phyloP scores from a whole-genome alignment of 2,329 filamentous ascomycete species.

The Trichoderma guizhouense region DNA sequence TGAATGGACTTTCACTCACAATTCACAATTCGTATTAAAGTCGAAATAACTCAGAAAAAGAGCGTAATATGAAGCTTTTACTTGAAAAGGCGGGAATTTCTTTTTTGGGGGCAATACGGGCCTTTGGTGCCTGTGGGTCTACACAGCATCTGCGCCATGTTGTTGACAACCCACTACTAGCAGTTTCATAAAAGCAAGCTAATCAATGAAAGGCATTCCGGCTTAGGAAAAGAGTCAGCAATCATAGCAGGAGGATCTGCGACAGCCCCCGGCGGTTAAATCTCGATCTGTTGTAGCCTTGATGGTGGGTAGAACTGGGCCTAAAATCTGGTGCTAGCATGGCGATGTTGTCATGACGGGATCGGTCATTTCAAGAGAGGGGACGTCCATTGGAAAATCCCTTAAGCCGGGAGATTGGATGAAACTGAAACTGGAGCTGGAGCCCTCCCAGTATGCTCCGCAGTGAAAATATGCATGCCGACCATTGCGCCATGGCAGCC shows the following conservation, averaged over 20 bases:
- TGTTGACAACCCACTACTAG: too few species aligned
- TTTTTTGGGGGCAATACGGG: neutral
- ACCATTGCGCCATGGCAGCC: neutral
- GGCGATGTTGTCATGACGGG: neutral
- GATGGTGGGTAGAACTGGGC: neutral
- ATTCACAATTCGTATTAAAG: neutral
- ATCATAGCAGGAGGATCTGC: neutral
- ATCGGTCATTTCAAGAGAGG: neutral
- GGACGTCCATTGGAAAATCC: neutral
- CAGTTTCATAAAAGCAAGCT: neutral
- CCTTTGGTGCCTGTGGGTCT: neutral
- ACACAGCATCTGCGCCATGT: too few species aligned
- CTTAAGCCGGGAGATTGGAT: neutral
- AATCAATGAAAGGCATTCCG: neutral
- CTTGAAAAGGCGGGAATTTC: neutral
- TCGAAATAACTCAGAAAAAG: neutral
- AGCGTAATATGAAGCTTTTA: neutral
- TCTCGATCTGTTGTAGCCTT: neutral
- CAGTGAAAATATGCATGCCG: neutral
- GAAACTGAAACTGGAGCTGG: neutral
- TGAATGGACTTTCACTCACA: fast-evolving
- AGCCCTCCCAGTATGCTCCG: neutral
- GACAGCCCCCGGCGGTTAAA: neutral
- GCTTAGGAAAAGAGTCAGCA: neutral
- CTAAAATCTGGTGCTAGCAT: neutral